These are phyloP conservation scores for Xylariaceae sp. DNA, from an alignment of 2,329 filamentous ascomycete genomes.

Conservation along the genomic window DNA sequence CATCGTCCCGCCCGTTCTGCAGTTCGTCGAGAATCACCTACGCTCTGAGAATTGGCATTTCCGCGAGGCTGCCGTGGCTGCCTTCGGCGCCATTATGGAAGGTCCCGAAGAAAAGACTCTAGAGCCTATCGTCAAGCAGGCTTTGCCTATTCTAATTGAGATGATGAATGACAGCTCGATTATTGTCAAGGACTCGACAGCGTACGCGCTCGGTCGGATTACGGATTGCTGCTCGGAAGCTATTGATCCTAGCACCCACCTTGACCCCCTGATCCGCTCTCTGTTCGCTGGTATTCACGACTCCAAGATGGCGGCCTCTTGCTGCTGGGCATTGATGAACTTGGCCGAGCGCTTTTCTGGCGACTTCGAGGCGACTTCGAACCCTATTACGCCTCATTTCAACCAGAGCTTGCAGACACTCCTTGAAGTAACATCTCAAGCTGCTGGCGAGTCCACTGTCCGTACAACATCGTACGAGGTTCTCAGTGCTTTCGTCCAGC, in stretches of 20 bases:
- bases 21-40: constrained; percentile 88
- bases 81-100: constrained; percentile 98
- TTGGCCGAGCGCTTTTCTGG: constrained; percentile 91
- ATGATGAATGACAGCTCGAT: constrained; percentile 88
- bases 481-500: constrained; percentile 88
- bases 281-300: constrained; percentile 87
- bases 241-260: constrained; percentile 77
- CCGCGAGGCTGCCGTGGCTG: constrained; percentile 91
- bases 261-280: constrained; percentile 78
- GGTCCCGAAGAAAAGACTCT: constrained; percentile 89
- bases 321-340: constrained; percentile 99
- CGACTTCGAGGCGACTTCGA: constrained; percentile 69
- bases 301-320: constrained; percentile 95
- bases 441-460: constrained; percentile 79
- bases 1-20: constrained; percentile 79
- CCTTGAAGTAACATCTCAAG: constrained; percentile 75
- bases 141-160: constrained; percentile 80
- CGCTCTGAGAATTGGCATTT: constrained; percentile 90
- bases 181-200: constrained; percentile 91
- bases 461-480: constrained; percentile 97
- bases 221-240: constrained; percentile 89
- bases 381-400: constrained; percentile 87
- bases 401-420: constrained; percentile 84
- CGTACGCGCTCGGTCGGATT: constrained; percentile 91
- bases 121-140: constrained; percentile 92